phyloP scores from a whole-genome alignment of 495 filamentous ascomycete genomes.

The Xylaria bambusicola region DNA sequence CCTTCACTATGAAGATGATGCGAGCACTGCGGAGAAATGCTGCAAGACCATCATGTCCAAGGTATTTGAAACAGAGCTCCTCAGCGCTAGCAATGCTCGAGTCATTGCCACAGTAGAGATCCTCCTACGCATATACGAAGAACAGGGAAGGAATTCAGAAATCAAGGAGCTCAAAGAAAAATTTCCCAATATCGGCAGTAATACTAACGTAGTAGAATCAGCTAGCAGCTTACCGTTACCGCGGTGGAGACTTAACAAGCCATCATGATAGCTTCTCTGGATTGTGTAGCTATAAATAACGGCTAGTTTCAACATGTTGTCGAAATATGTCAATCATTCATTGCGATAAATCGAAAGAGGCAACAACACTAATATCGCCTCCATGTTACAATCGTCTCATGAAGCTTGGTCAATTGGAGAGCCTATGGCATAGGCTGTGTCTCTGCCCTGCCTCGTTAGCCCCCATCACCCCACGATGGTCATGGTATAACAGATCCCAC shows the following conservation, averaged over 20 bases:
- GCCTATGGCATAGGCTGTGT: too few relatives aligned
- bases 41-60: constrained; percentile 10
- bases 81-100: constrained; percentile 24
- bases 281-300: too few relatives aligned
- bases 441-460: too few relatives aligned
- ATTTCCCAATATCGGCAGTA: constrained; percentile 10
- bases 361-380: too few relatives aligned
- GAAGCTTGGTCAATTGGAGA: too few relatives aligned
- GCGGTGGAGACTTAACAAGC: neutral
- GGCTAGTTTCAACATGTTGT: neutral
- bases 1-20: constrained; percentile 11
- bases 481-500: too few relatives aligned
- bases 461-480: too few relatives aligned
- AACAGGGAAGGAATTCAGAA: constrained; percentile 18
- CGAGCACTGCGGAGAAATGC: constrained; percentile 12
- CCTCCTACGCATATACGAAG: constrained; percentile 25
- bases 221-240: constrained; percentile 12
- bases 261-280: neutral
- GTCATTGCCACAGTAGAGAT: constrained; percentile 25
- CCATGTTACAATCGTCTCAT: too few relatives aligned
- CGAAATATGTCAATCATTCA: too few relatives aligned
- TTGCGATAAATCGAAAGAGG: too few relatives aligned
- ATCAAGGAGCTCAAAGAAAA: constrained; percentile 15
- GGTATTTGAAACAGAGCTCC: constrained; percentile 14
- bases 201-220: neutral